Evolutionary conservation across 2,329 filamentous ascomycete species (phyloP).

Genomic region (Cladosporium colombiae): DNA sequence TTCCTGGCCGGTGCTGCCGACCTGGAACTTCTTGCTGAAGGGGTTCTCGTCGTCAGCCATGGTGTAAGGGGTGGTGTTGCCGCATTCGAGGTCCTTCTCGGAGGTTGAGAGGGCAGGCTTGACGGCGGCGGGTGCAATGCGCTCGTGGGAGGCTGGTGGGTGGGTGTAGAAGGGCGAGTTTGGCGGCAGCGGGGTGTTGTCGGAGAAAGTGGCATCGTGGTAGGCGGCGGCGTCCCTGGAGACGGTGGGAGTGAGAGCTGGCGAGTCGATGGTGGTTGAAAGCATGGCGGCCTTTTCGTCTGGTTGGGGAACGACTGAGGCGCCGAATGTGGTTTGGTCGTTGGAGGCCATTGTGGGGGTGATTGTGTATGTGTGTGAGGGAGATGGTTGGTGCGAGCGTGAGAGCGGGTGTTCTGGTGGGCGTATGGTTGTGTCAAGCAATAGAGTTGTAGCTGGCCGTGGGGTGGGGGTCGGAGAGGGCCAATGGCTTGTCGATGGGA

Average conservation of each 20-base stretch:
- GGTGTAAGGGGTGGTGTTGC: slow-evolving; percentile 32
- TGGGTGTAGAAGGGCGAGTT: slow-evolving; percentile 53
- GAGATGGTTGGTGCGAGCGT: neutral
- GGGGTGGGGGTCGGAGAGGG: slow-evolving; percentile 2
- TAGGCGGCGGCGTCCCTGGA: slow-evolving; percentile 33
- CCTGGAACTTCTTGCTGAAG: slow-evolving; percentile 41
- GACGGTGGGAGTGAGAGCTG: slow-evolving; percentile 38
- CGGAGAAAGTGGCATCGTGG: slow-evolving; percentile 28
- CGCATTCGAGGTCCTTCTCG: slow-evolving; percentile 45
- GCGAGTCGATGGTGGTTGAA: slow-evolving; percentile 37
- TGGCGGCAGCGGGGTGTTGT: slow-evolving; percentile 37
- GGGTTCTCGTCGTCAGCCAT: slow-evolving; percentile 41
- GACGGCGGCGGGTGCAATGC: slow-evolving; percentile 28
- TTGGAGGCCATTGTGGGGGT: slow-evolving; percentile 10
- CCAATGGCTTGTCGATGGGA: slow-evolving; percentile 17
- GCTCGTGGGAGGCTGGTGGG: slow-evolving; percentile 47
- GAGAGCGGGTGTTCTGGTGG: neutral
- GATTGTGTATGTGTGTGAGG: neutral
- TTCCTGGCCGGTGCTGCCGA: slow-evolving; percentile 47
- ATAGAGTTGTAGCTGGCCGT: neutral
- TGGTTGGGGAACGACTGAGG: slow-evolving; percentile 40
- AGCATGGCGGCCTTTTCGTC: slow-evolving; percentile 29
- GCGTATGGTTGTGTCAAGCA: neutral
- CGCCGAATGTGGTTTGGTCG: slow-evolving; percentile 43
- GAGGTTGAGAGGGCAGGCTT: slow-evolving; percentile 23